phyloP scores from a whole-genome alignment of 2,329 filamentous ascomycete genomes.

The Aspergillus quadricinctus region DNA sequence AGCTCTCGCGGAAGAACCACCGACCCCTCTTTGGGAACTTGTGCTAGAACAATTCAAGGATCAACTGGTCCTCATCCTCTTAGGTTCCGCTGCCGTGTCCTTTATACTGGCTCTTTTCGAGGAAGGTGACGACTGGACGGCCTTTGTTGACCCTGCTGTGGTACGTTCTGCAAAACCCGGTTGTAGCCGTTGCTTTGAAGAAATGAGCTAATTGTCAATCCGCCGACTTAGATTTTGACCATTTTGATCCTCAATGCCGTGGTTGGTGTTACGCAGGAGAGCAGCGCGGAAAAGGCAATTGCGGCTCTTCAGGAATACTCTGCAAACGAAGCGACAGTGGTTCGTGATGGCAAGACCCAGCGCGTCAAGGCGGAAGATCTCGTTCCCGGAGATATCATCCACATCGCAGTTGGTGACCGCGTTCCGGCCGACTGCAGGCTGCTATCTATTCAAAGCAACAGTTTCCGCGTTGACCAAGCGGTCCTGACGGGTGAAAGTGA shows the following conservation, averaged over 20 bases:
- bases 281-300: constrained; percentile 96
- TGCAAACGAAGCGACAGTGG: constrained; percentile 91
- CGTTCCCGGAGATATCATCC: constrained; percentile 89
- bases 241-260: constrained; percentile 96
- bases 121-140: constrained; percentile 88
- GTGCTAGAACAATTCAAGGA: constrained; percentile 99
- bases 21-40: constrained; percentile 92
- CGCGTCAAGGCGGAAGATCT: constrained; percentile 94
- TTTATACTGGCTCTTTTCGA: constrained; percentile 92
- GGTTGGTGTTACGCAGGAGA: constrained; percentile 97
- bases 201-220: constrained; percentile 14
- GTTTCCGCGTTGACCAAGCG: constrained; percentile 93
- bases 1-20: constrained; percentile 83
- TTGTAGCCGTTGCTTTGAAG: neutral
- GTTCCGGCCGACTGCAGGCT: constrained; percentile 93
- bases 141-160: constrained; percentile 93
- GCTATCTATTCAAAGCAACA: constrained; percentile 90
- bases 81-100: constrained; percentile 88
- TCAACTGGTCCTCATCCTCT: constrained; percentile 90
- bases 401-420: constrained; percentile 83
- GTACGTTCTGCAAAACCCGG: constrained; percentile 52
- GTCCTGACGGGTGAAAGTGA: constrained; percentile 97
- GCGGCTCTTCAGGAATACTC: constrained; percentile 98
- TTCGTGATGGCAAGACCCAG: constrained; percentile 76
- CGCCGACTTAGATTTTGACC: constrained; percentile 69